Base-by-base conservation (phyloP, 2,329 filamentous ascomycete species). In the Amauroascus niger region DNA sequence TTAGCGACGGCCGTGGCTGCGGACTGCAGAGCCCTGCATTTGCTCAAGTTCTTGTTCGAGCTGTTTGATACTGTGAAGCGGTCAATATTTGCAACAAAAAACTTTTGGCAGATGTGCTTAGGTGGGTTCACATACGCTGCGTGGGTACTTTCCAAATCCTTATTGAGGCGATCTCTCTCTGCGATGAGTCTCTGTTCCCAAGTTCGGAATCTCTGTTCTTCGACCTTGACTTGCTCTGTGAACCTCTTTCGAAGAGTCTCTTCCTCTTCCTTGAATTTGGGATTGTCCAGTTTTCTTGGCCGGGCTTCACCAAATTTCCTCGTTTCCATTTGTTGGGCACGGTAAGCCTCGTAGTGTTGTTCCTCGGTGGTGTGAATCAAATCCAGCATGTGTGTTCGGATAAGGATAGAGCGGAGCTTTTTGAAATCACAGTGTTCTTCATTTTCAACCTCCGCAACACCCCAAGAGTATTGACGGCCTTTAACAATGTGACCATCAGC, bases 401-500 rank as follows among this genome's bases (percentile, higher is more conserved):
- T 97, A 62, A 98, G 80, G 67, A 98, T 97, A 47, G 91, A 95
- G 66, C 93, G 90, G 60, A 98, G 86, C 80, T 98, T 98, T 86
- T 98, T 98, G 81, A 98, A 98, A 75, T 98, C 93, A 76, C 93
- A 98, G 80, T 98, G 93, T 70, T 98, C 93, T 76, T 98, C 93
- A 70, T 98, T 98, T 81, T 98, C 93, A 50, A 98, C 93, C 74
- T 98, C 93, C 58, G 93, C 93, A 65, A 98, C 93, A 79, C 93
- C 93, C 93, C 93, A 98, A 53, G 89, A 88, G 76, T 98, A 98
- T 74, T 98, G 94, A 60, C 93, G 89, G 62, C 93, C 93, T 82
- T 98, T 98, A 71, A 97, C 90, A 61, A 95, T 94, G 71, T 91
- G 91, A 65, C 88, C 89, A 67, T 98, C 93, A 64, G 83, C 80